Conservation (phyloP, 2,329 filamentous ascomycete genomes). For the Botrytis fabae region DNA sequence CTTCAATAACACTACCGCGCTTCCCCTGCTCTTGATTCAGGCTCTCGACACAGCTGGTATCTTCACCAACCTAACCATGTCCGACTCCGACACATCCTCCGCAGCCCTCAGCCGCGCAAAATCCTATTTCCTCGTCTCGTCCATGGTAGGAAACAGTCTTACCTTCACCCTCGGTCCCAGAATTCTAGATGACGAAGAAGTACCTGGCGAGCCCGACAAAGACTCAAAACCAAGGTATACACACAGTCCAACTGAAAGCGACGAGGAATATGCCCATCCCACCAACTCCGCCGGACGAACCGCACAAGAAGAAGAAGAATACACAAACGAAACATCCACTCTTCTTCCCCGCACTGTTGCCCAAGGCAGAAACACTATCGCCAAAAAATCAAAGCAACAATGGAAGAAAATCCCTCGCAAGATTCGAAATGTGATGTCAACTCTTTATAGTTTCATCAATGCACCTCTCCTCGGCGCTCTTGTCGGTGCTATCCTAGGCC, state of each 20-base stretch:
- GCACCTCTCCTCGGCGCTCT: constrained; percentile 61
- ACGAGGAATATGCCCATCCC: constrained; percentile 36
- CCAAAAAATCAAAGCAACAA: constrained; percentile 5
- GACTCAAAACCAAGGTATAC: constrained; percentile 22
- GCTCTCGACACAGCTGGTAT: constrained; percentile 50
- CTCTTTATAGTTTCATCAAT: constrained; percentile 55
- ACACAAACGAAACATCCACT: constrained; percentile 30
- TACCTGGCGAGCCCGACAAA: constrained; percentile 39
- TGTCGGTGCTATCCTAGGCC: constrained; percentile 58
- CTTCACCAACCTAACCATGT: constrained; percentile 48
- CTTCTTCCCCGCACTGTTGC: constrained; percentile 29
- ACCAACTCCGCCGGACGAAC: constrained; percentile 34
- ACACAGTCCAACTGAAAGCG: constrained; percentile 23
- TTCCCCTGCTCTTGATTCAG: constrained; percentile 49
- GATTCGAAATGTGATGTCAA: constrained; percentile 28
- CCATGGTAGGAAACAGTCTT: constrained; percentile 60
- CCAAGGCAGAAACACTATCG: background rate
- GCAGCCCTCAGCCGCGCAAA: constrained; percentile 59
- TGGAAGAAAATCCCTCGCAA: constrained; percentile 31
- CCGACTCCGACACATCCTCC: constrained; percentile 45
- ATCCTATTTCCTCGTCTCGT: constrained; percentile 63
- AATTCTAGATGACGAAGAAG: constrained; percentile 51
- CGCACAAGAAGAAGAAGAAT: constrained; percentile 34
- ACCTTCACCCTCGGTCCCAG: constrained; percentile 64
- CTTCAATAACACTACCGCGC: constrained; percentile 51